Evolutionary conservation across 208 protist species (phyloP).

Genomic region (Leishmania major): DNA sequence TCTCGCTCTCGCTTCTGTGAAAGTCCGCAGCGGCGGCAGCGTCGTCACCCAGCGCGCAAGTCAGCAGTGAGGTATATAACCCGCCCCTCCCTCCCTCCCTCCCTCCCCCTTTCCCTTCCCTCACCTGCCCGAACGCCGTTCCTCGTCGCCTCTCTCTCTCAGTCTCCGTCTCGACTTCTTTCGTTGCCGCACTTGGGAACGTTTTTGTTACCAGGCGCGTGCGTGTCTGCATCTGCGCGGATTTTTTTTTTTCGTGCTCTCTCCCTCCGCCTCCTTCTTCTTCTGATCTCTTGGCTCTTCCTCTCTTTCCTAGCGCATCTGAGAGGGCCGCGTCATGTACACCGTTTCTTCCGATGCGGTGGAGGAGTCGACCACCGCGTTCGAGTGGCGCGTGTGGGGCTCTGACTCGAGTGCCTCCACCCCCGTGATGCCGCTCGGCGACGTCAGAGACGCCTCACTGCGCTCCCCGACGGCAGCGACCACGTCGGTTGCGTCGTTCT

Average conservation of each 20-base stretch:
- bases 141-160: background rate
- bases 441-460: background rate
- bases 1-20: no score
- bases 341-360: background rate
- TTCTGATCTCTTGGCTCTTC: background rate
- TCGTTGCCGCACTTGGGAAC: background rate
- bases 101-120: background rate
- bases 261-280: no score
- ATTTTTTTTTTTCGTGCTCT: no score
- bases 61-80: no score
- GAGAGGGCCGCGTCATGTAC: background rate
- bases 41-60: no score
- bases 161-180: background rate
- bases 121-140: background rate
- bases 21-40: no score
- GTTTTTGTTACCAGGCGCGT: background rate
- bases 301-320: background rate
- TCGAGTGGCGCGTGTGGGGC: conserved; percentile 12
- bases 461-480: background rate
- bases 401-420: background rate
- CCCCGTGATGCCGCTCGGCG: no score
- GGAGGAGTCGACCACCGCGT: background rate
- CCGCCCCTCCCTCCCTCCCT: no score
- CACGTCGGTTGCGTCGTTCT: background rate
- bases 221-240: background rate